A percentile compares a stretch with the other conserved stretches of the same genome.
These are phyloP conservation scores for Aspergillus conjunctus DNA, from an alignment of 495 filamentous ascomycete species.

Conservation along the genomic window DNA sequence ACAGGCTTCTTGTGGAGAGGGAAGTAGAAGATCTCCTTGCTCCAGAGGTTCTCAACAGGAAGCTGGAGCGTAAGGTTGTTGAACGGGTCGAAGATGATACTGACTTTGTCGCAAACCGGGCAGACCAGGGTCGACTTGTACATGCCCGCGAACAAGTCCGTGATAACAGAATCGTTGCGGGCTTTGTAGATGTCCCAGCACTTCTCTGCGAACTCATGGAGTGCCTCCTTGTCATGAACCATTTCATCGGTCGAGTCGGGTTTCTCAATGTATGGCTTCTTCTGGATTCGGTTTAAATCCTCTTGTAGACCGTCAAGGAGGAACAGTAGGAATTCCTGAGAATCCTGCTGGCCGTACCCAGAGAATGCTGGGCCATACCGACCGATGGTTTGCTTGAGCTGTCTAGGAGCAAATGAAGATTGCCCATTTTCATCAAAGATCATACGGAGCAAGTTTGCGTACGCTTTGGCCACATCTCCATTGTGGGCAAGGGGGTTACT, in stretches of 20 bases:
- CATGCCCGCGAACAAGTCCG: constrained; percentile 92
- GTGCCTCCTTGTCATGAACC: constrained; percentile 75
- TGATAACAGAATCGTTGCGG: constrained; percentile 91
- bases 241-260: constrained; percentile 97
- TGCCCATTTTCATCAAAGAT: constrained; percentile 65
- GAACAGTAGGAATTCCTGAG: constrained; percentile 97
- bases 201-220: constrained; percentile 78
- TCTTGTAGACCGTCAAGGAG: constrained; percentile 93
- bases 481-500: constrained; percentile 81
- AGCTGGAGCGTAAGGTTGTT: constrained; percentile 90
- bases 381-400: constrained; percentile 81
- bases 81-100: constrained; percentile 98
- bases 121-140: constrained; percentile 97
- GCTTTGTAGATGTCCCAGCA: constrained; percentile 91
- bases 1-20: constrained; percentile 67
- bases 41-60: constrained; percentile 79
- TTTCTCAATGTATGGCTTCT: constrained; percentile 97
- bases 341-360: constrained; percentile 94
- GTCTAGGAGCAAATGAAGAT: constrained; percentile 66
- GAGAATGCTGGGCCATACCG: constrained; percentile 81
- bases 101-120: constrained; percentile 88
- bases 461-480: constrained; percentile 80
- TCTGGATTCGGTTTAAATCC: constrained; percentile 87
- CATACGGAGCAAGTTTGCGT: constrained; percentile 69
- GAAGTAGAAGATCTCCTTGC: constrained; percentile 70